Conservation (phyloP, 2,329 filamentous ascomycete genomes). For the Cladophialophora chaetospira region DNA sequence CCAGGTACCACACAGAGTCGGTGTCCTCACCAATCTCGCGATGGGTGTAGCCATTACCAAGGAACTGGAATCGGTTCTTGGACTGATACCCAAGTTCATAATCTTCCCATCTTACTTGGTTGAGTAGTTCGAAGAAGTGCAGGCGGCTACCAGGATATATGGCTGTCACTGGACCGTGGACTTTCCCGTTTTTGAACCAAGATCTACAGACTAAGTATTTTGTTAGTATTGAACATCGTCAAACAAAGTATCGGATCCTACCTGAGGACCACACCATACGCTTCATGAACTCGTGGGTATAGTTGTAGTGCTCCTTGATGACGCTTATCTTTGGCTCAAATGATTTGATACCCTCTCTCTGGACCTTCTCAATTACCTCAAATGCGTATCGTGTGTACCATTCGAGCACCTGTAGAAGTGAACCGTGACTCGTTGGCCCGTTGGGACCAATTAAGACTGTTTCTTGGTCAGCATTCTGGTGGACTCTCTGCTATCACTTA, state of each 20-base stretch:
- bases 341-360: constrained; percentile 25
- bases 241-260: too few relatives aligned
- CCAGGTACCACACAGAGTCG: constrained; percentile 7
- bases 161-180: constrained; percentile 3
- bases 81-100: constrained; percentile 40
- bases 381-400: constrained; percentile 30
- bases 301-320: constrained; percentile 10
- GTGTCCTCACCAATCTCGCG: constrained; percentile 1
- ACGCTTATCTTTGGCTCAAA: constrained; percentile 8
- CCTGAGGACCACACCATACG: constrained; percentile 1
- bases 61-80: constrained; percentile 43
- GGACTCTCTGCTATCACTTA: too few relatives aligned
- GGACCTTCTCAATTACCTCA: constrained; percentile 32
- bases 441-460: constrained; percentile 29
- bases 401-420: constrained; percentile 32
- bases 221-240: too few relatives aligned
- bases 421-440: constrained; percentile 32
- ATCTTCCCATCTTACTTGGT: constrained; percentile 39
- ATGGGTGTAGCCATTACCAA: constrained; percentile 41
- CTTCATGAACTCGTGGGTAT: constrained; percentile 13
- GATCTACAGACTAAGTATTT: constrained; percentile 14
- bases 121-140: constrained; percentile 34
- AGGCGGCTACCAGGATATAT: constrained; percentile 14
- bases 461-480: too few relatives aligned
- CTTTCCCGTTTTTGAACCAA: constrained; percentile 27